Percentiles rank a stretch among this genome's conserved stretches.
These are phyloP conservation scores for Elaphomyces granulatus DNA, from an alignment of 495 filamentous ascomycete genomes.

Conservation along the genomic window DNA sequence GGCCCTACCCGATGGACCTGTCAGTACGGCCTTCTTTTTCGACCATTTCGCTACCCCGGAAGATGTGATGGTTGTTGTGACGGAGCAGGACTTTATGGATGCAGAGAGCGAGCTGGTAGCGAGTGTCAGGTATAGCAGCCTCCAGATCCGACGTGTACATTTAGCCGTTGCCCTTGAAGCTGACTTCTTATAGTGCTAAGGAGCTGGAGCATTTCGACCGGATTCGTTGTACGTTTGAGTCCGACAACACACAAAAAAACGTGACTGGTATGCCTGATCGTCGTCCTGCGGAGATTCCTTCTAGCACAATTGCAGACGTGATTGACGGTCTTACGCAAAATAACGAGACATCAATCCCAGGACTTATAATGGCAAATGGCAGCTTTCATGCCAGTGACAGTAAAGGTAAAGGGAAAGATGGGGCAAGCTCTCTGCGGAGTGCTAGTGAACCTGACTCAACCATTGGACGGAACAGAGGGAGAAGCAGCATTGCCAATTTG, in stretches of 20 bases:
- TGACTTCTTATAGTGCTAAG: slow-evolving; percentile 47
- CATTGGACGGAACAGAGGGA: slow-evolving; percentile 27
- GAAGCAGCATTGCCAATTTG: slow-evolving; percentile 6
- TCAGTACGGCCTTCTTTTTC: slow-evolving; percentile 86
- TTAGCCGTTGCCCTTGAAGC: not conserved
- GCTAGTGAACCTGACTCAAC: slow-evolving; percentile 15
- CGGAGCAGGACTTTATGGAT: slow-evolving; percentile 68
- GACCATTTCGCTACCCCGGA: slow-evolving; percentile 74
- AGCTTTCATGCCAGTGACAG: slow-evolving; percentile 10
- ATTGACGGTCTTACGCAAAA: slow-evolving; percentile 3
- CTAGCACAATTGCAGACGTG: slow-evolving; percentile 9
- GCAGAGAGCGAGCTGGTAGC: slow-evolving; percentile 80
- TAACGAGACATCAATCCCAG: no score
- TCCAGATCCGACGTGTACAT: not conserved
- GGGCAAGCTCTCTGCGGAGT: slow-evolving; percentile 15
- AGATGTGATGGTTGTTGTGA: slow-evolving; percentile 75
- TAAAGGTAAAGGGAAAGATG: slow-evolving; percentile 21
- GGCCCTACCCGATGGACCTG: slow-evolving; percentile 34
- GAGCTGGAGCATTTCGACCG: slow-evolving; percentile 84
- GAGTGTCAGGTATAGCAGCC: slow-evolving; percentile 53
- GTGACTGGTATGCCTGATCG: slow-evolving; percentile 16
- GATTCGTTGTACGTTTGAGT: slow-evolving; percentile 71
- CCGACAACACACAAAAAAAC: slow-evolving; percentile 28
- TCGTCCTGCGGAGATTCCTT: no score
- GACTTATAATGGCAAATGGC: slow-evolving; percentile 20